phyloP scores from a whole-genome alignment of 257 asterid species.

The Henckelia pumila region DNA sequence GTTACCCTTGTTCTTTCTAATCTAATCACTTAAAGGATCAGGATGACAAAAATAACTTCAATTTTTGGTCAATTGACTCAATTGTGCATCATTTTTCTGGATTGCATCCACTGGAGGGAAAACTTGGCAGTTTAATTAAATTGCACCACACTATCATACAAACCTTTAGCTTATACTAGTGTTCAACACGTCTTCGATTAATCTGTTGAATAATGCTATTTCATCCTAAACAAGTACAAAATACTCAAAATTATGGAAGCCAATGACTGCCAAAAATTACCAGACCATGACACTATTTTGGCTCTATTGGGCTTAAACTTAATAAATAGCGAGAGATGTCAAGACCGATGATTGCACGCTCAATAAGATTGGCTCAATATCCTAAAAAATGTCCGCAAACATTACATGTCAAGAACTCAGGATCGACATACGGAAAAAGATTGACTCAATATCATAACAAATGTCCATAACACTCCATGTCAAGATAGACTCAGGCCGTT shows the following conservation, averaged over 20 bases:
- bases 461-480: background rate
- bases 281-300: no score
- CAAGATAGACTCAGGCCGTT: no score
- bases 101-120: background rate
- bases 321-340: no score
- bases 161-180: background rate
- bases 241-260: background rate
- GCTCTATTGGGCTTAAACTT: no score
- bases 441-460: background rate
- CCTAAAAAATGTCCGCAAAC: background rate
- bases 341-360: conserved; percentile 4
- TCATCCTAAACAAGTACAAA: background rate
- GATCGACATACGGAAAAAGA: background rate
- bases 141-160: background rate
- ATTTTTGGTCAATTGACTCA: background rate
- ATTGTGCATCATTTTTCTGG: background rate
- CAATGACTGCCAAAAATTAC: background rate
- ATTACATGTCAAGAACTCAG: background rate
- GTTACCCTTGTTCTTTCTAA: background rate
- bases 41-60: background rate
- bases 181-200: background rate
- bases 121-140: background rate
- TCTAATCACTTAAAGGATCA: background rate
- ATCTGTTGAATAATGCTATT: background rate
- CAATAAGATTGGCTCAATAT: background rate